Conservation (phyloP, 371 early-diverging fungal genomes). For the Syncephalis plumigaleata region DNA sequence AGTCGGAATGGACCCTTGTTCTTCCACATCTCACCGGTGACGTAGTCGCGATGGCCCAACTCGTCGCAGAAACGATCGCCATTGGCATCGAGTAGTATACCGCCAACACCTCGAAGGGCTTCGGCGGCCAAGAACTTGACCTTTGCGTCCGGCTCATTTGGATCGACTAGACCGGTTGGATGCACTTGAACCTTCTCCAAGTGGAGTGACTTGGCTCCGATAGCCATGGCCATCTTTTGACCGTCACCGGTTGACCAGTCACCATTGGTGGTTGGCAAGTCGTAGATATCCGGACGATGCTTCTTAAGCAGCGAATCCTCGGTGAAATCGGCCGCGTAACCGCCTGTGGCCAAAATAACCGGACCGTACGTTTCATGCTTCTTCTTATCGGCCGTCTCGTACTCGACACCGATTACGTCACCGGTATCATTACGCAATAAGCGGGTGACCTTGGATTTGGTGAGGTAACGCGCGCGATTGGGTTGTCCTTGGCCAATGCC, state of each 20-base stretch:
- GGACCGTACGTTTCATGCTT: slow-evolving; percentile 40
- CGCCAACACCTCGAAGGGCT: slow-evolving; percentile 92
- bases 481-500: slow-evolving; percentile 51
- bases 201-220: slow-evolving; percentile 77
- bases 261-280: slow-evolving; percentile 84
- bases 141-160: slow-evolving; percentile 72
- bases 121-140: slow-evolving; percentile 88
- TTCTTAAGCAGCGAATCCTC: slow-evolving; percentile 41
- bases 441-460: slow-evolving; percentile 54
- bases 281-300: slow-evolving; percentile 22
- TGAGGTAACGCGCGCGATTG: slow-evolving; percentile 51
- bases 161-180: slow-evolving; percentile 90
- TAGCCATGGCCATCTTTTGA: slow-evolving; percentile 67
- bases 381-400: slow-evolving; percentile 38
- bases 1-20: slow-evolving; percentile 75
- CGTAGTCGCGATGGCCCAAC: slow-evolving; percentile 73
- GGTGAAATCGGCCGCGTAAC: slow-evolving; percentile 65
- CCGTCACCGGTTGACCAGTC: slow-evolving; percentile 93
- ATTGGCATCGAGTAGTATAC: slow-evolving; percentile 60
- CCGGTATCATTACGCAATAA: slow-evolving; percentile 33
- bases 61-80: slow-evolving; percentile 91
- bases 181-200: slow-evolving; percentile 95
- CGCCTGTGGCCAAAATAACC: slow-evolving; percentile 91
- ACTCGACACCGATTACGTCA: slow-evolving; percentile 68
- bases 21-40: slow-evolving; percentile 68